These are phyloP conservation scores for Mycosphaerella sp. DNA, from an alignment of 2,329 filamentous ascomycete genomes.

Conservation along the genomic window DNA sequence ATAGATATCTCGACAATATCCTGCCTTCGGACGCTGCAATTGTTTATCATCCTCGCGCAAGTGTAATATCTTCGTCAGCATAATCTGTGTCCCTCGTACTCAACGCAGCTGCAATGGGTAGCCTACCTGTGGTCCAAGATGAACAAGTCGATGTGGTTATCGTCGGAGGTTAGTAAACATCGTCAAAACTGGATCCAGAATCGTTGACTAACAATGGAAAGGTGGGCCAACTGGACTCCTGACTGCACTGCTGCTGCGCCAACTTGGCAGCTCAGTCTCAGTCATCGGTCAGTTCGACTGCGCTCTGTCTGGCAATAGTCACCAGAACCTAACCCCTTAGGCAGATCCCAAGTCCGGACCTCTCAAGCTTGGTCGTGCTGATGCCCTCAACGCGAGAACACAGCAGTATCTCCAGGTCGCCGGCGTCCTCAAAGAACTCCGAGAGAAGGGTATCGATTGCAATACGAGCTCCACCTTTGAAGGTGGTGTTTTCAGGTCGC, in stretches of 20 bases:
- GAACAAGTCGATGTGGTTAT: slow-evolving; percentile 10
- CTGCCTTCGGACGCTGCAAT: too few species aligned
- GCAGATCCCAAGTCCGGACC: slow-evolving; percentile 8
- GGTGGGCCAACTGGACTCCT: slow-evolving; percentile 11
- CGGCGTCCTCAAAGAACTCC: slow-evolving; percentile 7
- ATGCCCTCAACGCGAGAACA: slow-evolving; percentile 11
- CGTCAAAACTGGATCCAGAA: background rate
- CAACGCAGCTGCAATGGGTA: background rate
- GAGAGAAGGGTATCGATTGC: slow-evolving; percentile 9
- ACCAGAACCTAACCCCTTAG: background rate
- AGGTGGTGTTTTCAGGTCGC: slow-evolving; percentile 8
- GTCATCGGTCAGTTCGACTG: slow-evolving; percentile 1
- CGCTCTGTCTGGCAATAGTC: background rate
- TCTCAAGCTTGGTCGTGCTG: slow-evolving; percentile 7
- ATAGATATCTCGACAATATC: too few species aligned
- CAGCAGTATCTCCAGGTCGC: slow-evolving; percentile 11
- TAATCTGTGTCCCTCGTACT: background rate
- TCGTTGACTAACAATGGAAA: background rate
- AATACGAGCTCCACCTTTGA: slow-evolving; percentile 12
- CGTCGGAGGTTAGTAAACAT: slow-evolving; percentile 2
- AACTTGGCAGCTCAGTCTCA: slow-evolving; percentile 3
- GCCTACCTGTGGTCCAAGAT: background rate
- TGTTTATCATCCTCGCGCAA: too few species aligned
- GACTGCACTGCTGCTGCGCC: slow-evolving; percentile 2
- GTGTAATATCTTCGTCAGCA: background rate